A percentile compares a stretch with the other conserved stretches of the same genome.
Evolutionary conservation across 2,329 filamentous ascomycete species (phyloP).

Genomic region (Leptographium procerum): DNA sequence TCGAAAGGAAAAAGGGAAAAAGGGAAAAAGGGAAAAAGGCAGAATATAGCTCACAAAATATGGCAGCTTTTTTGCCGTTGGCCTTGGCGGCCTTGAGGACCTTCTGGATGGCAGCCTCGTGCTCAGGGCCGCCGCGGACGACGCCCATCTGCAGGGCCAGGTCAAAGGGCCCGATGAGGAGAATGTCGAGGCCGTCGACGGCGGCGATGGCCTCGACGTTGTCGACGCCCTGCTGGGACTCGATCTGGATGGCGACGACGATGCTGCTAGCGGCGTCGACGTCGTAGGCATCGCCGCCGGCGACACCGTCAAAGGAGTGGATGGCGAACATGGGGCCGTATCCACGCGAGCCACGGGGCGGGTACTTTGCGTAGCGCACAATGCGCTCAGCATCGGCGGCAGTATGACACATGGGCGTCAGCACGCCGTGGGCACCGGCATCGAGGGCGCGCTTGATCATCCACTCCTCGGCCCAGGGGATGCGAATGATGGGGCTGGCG

Average conservation of each 20-base stretch:
- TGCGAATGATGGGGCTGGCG: constrained; percentile 29
- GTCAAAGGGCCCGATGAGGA: constrained; percentile 24
- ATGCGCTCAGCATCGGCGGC: constrained; percentile 14
- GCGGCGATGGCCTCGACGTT: constrained; percentile 31
- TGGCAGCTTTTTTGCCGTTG: constrained; percentile 27
- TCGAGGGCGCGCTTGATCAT: constrained; percentile 53
- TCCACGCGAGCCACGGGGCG: constrained; percentile 13
- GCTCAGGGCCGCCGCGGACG: constrained; percentile 19
- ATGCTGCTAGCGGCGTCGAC: constrained; percentile 20
- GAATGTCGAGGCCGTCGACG: constrained; percentile 26
- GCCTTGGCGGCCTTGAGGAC: constrained; percentile 21
- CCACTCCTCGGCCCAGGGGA: constrained; percentile 47
- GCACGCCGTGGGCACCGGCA: constrained; percentile 45
- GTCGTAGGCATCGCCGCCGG: constrained; percentile 20
- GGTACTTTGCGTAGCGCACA: constrained; percentile 15
- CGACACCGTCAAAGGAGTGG: constrained; percentile 16
- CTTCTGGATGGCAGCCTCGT: constrained; percentile 26
- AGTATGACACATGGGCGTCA: constrained; percentile 30
- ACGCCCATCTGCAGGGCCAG: constrained; percentile 26
- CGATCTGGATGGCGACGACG: constrained; percentile 27
- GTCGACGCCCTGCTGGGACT: constrained; percentile 26
- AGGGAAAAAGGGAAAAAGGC: not conserved
- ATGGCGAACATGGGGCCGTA: constrained; percentile 23
- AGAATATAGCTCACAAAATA: constrained; percentile 21
- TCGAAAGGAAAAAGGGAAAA: not conserved